A percentile compares a stretch with the other conserved stretches of the same genome.
Evolutionary conservation across 805 yeast species (phyloP).

Genomic region (Candida nitratophila): DNA sequence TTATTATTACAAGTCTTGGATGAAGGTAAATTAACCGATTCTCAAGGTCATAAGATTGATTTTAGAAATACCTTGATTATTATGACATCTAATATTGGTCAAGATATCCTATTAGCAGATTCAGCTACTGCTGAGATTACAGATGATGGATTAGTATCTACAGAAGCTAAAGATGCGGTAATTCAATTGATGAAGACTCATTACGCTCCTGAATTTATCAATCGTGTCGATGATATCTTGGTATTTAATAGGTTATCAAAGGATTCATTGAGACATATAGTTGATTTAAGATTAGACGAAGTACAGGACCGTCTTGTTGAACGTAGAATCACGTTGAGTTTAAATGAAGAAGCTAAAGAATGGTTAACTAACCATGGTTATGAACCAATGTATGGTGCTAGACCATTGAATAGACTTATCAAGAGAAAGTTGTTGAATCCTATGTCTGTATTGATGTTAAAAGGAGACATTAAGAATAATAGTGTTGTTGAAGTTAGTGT

Average conservation of each 20-base stretch:
- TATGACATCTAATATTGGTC: constrained; percentile 96
- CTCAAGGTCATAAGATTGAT: constrained; percentile 91
- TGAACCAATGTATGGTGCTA: constrained; percentile 89
- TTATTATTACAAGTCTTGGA: constrained; percentile 85
- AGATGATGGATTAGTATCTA: constrained; percentile 54
- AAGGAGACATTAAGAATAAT: constrained; percentile 63
- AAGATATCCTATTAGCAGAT: constrained; percentile 73
- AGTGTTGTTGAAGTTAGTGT: constrained; percentile 49
- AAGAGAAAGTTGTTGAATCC: constrained; percentile 85
- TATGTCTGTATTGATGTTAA: constrained; percentile 70
- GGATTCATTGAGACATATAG: constrained; percentile 65
- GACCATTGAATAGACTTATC: constrained; percentile 88
- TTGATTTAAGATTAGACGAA: constrained; percentile 78
- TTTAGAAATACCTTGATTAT: constrained; percentile 92
- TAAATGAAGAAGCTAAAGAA: constrained; percentile 58
- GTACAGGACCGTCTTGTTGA: constrained; percentile 72
- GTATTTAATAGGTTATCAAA: constrained; percentile 88
- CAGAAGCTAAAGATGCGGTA: constrained; percentile 49
- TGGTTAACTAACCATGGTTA: constrained; percentile 85
- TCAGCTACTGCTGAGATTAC: constrained; percentile 38
- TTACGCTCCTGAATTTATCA: constrained; percentile 94
- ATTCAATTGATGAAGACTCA: constrained; percentile 57
- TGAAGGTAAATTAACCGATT: constrained; percentile 91
- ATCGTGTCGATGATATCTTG: constrained; percentile 88
- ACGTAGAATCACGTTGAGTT: constrained; percentile 56